Base-by-base conservation (phyloP, 2,329 filamentous ascomycete species). In the Alternaria dauci region DNA sequence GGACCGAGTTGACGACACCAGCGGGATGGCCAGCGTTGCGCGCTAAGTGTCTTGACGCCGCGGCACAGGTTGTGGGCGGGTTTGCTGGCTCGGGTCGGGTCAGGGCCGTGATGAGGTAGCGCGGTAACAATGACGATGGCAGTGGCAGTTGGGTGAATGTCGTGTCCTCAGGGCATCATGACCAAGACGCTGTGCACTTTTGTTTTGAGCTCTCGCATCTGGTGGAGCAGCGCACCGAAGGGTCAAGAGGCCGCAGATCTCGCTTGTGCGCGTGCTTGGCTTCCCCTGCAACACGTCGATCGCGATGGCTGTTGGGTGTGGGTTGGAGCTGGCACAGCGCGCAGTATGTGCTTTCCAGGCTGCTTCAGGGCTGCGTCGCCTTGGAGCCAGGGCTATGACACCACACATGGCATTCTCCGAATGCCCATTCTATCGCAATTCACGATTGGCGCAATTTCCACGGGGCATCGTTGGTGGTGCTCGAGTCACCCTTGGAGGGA, bases 351-450 rank as follows among this genome's bases (percentile, higher is more conserved):
- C 34, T 28, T 18, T 42, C 18, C 30, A 23, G 16, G 2, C 12
- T 48, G 34, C 18, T 43, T 20, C 26, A 12, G 23, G 32, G n/a
- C n/a, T 5, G 16, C 25, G 16, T 20, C 48, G 16, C 11, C 7
- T 12, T 41, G 25, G 34, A 23, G 18, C 43, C 50, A 54, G 23
- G 36, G 38, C 23, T 12, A 59, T 59, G 57, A 56, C 51, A 43
- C 42, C 36, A 18, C 16, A 18, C 57, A 59, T 59, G 57, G 57
- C 23, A 59, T 56, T 59, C 28, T 12, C 25, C 8, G 9, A 51
- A 56, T 59, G 46, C 32, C 39, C 52, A 41, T 14, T 59, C 11
- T 12, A 2, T 23, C 14, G 30, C 32, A 16, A 8, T 36, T 25
- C 41, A 9, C 43, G 39, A 25, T 20, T 36, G 20, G 28, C 23